Evolutionary conservation across 169 alveolate genomes (phyloP).

Genomic region (Eimeria sp.): DNA sequence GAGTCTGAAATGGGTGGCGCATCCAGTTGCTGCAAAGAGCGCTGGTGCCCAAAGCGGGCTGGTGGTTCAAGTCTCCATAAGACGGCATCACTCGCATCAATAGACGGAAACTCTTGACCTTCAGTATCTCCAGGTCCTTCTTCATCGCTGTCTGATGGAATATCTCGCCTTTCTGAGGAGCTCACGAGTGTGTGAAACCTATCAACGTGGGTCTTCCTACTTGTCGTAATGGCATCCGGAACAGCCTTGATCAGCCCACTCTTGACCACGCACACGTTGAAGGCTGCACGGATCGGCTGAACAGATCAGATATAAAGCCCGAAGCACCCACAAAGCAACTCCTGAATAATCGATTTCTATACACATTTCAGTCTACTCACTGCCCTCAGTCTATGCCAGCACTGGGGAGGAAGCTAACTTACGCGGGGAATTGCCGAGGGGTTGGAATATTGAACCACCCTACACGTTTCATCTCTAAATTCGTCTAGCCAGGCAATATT

Average conservation of each 20-base stretch:
- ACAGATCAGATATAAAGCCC: not conserved
- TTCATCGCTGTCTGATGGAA: too few species aligned
- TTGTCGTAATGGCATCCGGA: conserved; percentile 21
- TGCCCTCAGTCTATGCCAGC: not conserved
- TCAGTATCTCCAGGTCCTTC: not conserved
- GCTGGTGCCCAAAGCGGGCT: not conserved
- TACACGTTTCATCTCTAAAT: conserved; percentile 32
- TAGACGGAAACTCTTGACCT: not conserved
- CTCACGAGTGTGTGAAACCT: conserved; percentile 2
- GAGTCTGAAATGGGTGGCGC: not conserved
- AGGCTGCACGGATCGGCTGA: conserved; percentile 52
- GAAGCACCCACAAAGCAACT: not conserved
- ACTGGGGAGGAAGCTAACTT: not conserved
- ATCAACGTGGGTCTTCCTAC: not conserved
- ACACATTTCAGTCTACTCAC: not conserved
- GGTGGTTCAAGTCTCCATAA: not conserved
- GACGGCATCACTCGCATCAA: not conserved
- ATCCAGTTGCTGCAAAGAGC: conserved; percentile 15
- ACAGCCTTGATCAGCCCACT: conserved; percentile 69
- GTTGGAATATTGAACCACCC: conserved; percentile 22
- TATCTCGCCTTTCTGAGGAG: not conserved
- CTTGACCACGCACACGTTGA: conserved; percentile 71
- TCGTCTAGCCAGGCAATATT: conserved; percentile 47
- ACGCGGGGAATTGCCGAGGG: conserved; percentile 64
- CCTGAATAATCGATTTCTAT: not conserved